Base-by-base conservation (phyloP, 768 basidiomycete species). In the Erythrobasidium yunnanense region DNA sequence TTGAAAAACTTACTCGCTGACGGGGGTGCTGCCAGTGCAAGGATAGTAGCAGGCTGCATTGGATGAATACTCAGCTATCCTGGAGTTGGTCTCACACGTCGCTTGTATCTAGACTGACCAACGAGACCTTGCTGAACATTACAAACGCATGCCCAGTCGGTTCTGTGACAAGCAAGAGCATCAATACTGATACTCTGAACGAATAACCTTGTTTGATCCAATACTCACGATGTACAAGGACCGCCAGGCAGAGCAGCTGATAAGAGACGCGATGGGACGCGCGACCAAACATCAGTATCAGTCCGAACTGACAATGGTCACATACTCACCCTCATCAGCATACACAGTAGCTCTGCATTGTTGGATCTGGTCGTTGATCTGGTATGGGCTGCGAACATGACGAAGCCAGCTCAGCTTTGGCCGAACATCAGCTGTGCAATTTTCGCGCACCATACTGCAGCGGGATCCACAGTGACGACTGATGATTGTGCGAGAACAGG, bases 81-180 rank as follows among this genome's bases (percentile, higher is more conserved):
- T n/a, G n/a, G n/a, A n/a, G n/a, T n/a, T n/a, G n/a, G n/a, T n/a
- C n/a, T n/a, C n/a, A n/a, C n/a, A n/a, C n/a, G n/a, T n/a, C n/a
- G n/a, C n/a, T n/a, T n/a, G n/a, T n/a, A n/a, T n/a, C n/a, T n/a
- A n/a, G n/a, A 25, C 49, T 51, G 11, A 51, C 49, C 49, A 23
- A 50, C 7, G 2, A 63, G 38, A 4, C 60, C 60, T 52, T 63
- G 60, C 33, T 63, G 60, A 2, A 63, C 45, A 33, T 63, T 63
- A 23, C 60, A 63, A 49, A 63, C 52, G 32, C 60, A 63, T n/a
- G 2, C 60, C 60, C 60, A 63, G 32, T 49, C 46, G 27, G 45
- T 51, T 13, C 49, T 51, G 13, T 8, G 8, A 25, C 22, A 51
- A 18, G 49, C 11, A 13, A 13, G 49, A 11, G 8, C 49, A 25